Evolutionary conservation across 345 rosid species (phyloP), one percentile per base, ranked within the genome.

Genomic region (Pugionium cornutum): DNA sequence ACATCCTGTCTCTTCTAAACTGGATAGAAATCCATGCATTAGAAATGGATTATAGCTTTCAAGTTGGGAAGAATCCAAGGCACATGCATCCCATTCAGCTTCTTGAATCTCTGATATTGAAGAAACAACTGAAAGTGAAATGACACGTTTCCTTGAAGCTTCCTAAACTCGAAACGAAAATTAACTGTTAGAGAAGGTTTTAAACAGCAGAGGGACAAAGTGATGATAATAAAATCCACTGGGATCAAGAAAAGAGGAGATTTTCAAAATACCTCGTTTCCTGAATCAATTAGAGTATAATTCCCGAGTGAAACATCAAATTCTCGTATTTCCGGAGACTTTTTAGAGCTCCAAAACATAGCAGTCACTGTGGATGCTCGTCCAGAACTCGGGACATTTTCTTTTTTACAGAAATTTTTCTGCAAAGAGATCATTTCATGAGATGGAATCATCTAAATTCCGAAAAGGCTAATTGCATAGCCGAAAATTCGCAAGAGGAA

Each of bases 1-100:
- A 48, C 80, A 84, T 32, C 77, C 63, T 0, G 98, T 74, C 63
- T 87, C 95, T 83, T 92, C 98, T 58, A 92, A 82, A 81, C 87
- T 81, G 3, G 91, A 92, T 67, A 92, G 95, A 66, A 92, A 92
- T 5, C 80, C 89, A 53, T 92, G 82, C 34, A 74, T 72, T 18
- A 92, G 88, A 79, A 92, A 92, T 7, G 98, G 96, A 73, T 92
- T 89, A 68, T 65, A 81, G 58, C 80, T 83, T 67, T 77, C 82
- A 67, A 84, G 83, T 11, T 85, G 74, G 0, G 91, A 84, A 40
- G 95, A 77, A 52, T 89, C 98, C 64, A 87, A 74, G 41, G 87
- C 77, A 76, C 98, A 89, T 0, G 91, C 83, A 74, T 92, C 87
- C 98, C 98, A 92, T 31, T 79, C 94, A 75, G 69, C 41, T 6